Evolutionary conservation across 78 protist species (phyloP).

Genomic region (Guillardia theta): DNA sequence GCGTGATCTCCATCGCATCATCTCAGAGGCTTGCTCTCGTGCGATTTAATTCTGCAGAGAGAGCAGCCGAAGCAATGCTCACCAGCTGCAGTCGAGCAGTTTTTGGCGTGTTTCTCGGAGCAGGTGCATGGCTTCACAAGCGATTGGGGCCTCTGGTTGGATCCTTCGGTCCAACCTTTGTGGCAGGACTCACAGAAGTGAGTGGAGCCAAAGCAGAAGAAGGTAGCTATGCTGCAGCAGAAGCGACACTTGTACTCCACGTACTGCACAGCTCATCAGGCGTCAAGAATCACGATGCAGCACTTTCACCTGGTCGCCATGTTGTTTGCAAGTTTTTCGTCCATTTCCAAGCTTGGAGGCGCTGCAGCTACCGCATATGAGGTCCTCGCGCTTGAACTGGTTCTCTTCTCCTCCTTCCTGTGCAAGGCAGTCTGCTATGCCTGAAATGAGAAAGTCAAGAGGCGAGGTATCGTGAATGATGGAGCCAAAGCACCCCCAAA

Average conservation of each 20-base stretch:
- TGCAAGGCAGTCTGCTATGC: not conserved
- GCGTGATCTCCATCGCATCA: too few relatives aligned
- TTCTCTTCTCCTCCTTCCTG: not conserved
- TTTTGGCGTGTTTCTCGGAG: not conserved
- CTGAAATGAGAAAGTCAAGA: too few relatives aligned
- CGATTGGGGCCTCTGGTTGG: not conserved
- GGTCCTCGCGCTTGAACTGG: not conserved
- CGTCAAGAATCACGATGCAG: not conserved
- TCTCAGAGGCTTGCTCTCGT: too few relatives aligned
- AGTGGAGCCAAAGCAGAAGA: conserved; percentile 12
- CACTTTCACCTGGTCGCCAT: not conserved
- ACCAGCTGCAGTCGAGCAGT: not conserved
- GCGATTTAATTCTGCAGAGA: not conserved
- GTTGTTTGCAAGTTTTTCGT: not conserved
- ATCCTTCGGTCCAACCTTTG: not conserved
- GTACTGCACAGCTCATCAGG: not conserved
- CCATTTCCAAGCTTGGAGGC: not conserved
- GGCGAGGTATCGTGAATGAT: too few relatives aligned
- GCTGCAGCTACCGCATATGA: not conserved
- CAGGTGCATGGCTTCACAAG: not conserved
- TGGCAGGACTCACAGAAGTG: conserved; percentile 17
- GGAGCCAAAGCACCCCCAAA: not conserved
- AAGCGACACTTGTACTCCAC: conserved; percentile 15
- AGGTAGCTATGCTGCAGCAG: not conserved
- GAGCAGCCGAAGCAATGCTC: conserved; percentile 1